These are phyloP conservation scores for Escallonia herrerae DNA, from an alignment of 129 eudicot species.

Conservation along the genomic window DNA sequence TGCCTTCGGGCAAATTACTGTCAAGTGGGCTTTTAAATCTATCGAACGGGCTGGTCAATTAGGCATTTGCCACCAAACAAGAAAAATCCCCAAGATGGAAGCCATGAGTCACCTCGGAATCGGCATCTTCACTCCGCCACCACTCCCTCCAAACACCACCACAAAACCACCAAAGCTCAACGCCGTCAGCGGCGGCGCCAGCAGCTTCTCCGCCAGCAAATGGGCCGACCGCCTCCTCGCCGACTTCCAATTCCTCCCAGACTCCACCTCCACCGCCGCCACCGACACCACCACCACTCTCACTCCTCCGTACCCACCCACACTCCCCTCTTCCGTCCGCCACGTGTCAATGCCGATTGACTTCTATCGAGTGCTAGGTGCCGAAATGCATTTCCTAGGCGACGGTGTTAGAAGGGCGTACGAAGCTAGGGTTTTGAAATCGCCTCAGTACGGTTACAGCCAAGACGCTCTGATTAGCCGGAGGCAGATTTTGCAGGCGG, in stretches of 20 bases:
- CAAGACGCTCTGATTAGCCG: slow-evolving; percentile 75
- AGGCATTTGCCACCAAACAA: too few species aligned
- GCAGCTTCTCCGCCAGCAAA: slow-evolving; percentile 61
- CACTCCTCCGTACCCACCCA: slow-evolving; percentile 44
- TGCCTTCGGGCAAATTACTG: too few species aligned
- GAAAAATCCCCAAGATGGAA: slow-evolving; percentile 27
- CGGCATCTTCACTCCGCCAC: slow-evolving; percentile 32
- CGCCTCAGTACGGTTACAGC: slow-evolving; percentile 92
- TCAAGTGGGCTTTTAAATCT: too few species aligned
- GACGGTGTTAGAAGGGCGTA: slow-evolving; percentile 77
- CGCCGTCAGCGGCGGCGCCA: slow-evolving; percentile 43
- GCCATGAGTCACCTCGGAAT: slow-evolving; percentile 38
- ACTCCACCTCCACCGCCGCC: slow-evolving; percentile 28
- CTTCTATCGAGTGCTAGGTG: slow-evolving; percentile 74
- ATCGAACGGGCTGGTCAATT: not conserved
- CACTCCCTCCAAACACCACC: slow-evolving; percentile 28
- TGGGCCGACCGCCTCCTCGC: slow-evolving; percentile 95
- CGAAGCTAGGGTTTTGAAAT: slow-evolving; percentile 65
- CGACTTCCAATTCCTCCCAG: slow-evolving; percentile 90
- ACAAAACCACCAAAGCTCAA: slow-evolving; percentile 26
- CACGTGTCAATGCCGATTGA: slow-evolving; percentile 70
- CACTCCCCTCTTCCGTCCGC: slow-evolving; percentile 54
- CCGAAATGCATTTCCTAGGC: slow-evolving; percentile 69
- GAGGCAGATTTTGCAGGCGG: slow-evolving; percentile 83
- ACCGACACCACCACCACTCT: slow-evolving; percentile 25